Percentiles rank a stretch among this genome's conserved stretches.
These are phyloP conservation scores for Phytopythium chamaehyphon DNA, from an alignment of 352 stramenopile genomes.

Conservation along the genomic window DNA sequence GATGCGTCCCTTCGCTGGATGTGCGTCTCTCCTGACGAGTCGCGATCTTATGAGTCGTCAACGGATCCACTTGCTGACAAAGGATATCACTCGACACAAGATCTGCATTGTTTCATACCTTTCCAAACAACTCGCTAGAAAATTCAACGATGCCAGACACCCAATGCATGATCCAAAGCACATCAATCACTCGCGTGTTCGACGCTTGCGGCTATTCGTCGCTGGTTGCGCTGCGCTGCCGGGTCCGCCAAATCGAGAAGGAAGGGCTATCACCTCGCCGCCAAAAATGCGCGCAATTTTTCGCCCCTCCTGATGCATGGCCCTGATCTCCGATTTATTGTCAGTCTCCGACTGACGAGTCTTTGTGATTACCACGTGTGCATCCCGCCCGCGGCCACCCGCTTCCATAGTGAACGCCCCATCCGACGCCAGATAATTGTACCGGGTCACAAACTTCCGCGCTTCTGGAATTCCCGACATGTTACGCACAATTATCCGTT, in stretches of 20 bases:
- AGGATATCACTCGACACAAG: no score
- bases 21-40: no score
- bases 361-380: constrained; percentile 16
- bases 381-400: constrained; percentile 9
- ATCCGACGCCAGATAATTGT: not conserved
- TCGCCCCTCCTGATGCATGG: constrained; percentile 7
- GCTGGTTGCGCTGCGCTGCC: not conserved
- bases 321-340: constrained; percentile 3
- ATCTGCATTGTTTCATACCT: no score
- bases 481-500: constrained; percentile 6
- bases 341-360: constrained; percentile 6
- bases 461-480: constrained; percentile 4
- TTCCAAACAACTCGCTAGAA: not conserved
- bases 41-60: no score
- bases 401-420: constrained; percentile 10
- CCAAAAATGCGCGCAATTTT: not conserved
- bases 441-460: not conserved
- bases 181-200: not conserved
- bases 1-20: no score
- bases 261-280: not conserved
- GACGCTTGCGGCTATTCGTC: constrained; percentile 1
- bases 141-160: not conserved
- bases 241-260: not conserved
- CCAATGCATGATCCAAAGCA: no score
- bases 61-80: no score